phyloP scores from a whole-genome alignment of 2,329 filamentous ascomycete genomes.

The Botrytis elliptica region DNA sequence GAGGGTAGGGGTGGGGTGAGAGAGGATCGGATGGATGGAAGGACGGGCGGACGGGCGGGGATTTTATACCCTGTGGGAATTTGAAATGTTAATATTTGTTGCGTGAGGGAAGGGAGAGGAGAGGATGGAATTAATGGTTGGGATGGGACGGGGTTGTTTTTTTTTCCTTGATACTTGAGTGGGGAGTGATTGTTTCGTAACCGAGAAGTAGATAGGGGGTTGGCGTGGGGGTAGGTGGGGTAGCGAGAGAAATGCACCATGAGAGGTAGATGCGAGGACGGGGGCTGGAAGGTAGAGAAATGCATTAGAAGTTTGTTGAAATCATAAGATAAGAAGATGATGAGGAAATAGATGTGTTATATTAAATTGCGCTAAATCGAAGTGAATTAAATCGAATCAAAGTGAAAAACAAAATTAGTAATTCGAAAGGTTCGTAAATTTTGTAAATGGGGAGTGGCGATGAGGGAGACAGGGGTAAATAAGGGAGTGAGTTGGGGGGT shows the following conservation, averaged over 20 bases:
- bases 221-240: background rate
- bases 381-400: background rate
- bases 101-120: background rate
- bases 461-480: no score
- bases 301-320: background rate
- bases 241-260: background rate
- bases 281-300: background rate
- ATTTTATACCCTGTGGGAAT: constrained; percentile 13
- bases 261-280: background rate
- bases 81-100: background rate
- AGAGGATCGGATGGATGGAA: background rate
- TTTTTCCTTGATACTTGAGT: background rate
- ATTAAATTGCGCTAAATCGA: background rate
- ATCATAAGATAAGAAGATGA: background rate
- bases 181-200: background rate
- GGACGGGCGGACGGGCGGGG: background rate
- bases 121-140: background rate
- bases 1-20: background rate
- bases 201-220: background rate
- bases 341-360: background rate
- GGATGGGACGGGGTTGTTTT: background rate
- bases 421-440: rapidly evolving
- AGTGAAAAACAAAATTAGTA: background rate
- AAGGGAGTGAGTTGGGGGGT: no score
- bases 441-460: no score